phyloP scores from a whole-genome alignment of 2,329 filamentous ascomycete genomes.

The Venturia oleaginea region DNA sequence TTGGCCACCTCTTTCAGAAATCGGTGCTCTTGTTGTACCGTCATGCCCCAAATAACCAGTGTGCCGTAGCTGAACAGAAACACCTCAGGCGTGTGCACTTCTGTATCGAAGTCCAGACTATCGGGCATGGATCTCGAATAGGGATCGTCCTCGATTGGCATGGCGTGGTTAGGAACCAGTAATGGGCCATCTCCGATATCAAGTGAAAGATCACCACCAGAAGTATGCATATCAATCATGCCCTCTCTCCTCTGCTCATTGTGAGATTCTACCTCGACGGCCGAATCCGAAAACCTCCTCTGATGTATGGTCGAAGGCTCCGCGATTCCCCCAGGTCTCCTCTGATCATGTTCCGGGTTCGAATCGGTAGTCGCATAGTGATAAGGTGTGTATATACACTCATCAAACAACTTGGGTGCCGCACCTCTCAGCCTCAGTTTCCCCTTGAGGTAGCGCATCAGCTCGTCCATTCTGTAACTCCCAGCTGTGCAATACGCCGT shows the following conservation, averaged over 20 bases:
- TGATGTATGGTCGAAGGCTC: slow-evolving; percentile 35
- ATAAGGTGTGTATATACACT: slow-evolving; percentile 95
- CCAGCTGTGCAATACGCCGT: slow-evolving; percentile 96
- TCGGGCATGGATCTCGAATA: slow-evolving; percentile 15
- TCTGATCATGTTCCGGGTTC: neutral
- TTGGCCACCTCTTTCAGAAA: slow-evolving; percentile 92
- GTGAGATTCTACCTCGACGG: slow-evolving; percentile 56
- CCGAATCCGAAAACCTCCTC: slow-evolving; percentile 64
- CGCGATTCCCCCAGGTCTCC: slow-evolving; percentile 4
- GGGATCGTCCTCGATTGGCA: neutral
- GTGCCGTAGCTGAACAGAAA: slow-evolving; percentile 98
- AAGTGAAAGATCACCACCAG: slow-evolving; percentile 23
- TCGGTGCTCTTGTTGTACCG: slow-evolving; percentile 73
- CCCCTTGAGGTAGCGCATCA: slow-evolving; percentile 87
- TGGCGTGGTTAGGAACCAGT: slow-evolving; percentile 2
- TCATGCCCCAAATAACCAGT: slow-evolving; percentile 98
- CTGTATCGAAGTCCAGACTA: slow-evolving; percentile 64
- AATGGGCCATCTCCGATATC: slow-evolving; percentile 14
- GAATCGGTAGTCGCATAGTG: slow-evolving; percentile 49
- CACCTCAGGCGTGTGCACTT: slow-evolving; percentile 84
- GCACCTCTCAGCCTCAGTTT: slow-evolving; percentile 67
- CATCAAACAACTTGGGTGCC: slow-evolving; percentile 87
- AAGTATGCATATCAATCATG: slow-evolving; percentile 51
- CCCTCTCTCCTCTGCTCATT: slow-evolving; percentile 49
- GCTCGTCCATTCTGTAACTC: slow-evolving; percentile 77